These are phyloP conservation scores for Zalerion maritima DNA, from an alignment of 495 filamentous ascomycete species.

Conservation along the genomic window DNA sequence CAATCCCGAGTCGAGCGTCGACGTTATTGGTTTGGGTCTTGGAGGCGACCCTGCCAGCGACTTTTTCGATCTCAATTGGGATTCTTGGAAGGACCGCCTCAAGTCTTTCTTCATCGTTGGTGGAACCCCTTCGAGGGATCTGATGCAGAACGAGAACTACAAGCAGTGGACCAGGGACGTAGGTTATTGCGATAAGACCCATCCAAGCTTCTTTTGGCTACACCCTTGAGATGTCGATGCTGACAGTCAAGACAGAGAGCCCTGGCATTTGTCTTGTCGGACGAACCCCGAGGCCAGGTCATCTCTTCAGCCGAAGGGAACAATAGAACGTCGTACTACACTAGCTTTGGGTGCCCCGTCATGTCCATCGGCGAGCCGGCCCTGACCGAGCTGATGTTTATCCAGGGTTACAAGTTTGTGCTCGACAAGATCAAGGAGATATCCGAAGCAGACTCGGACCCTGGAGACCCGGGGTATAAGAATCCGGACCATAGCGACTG, in stretches of 20 bases:
- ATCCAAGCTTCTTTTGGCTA: background rate
- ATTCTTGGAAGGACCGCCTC: slow-evolving; percentile 20
- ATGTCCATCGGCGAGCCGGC: slow-evolving; percentile 27
- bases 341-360: slow-evolving; percentile 27
- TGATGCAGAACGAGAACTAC: slow-evolving; percentile 25
- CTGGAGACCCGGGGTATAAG: slow-evolving; percentile 3
- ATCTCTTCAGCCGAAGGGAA: slow-evolving; percentile 31
- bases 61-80: slow-evolving; percentile 46
- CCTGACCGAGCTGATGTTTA: slow-evolving; percentile 23
- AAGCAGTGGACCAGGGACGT: slow-evolving; percentile 32
- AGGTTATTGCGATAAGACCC: slow-evolving; percentile 6
- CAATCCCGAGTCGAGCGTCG: slow-evolving; percentile 32
- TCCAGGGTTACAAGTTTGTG: slow-evolving; percentile 18
- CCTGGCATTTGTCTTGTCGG: slow-evolving; percentile 44
- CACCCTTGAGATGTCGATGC: slow-evolving; percentile 7
- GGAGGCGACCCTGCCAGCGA: slow-evolving; percentile 34
- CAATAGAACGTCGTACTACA: slow-evolving; percentile 13
- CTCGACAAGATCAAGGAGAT: slow-evolving; percentile 33
- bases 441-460: too few relatives aligned
- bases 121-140: slow-evolving; percentile 16
- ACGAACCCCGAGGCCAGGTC: slow-evolving; percentile 29
- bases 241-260: slow-evolving; percentile 26
- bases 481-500: too few relatives aligned
- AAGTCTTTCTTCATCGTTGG: slow-evolving; percentile 26
- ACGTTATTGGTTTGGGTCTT: slow-evolving; percentile 51